Conservation (phyloP, 176 grass and related monocot species). For the Paspalum notatum region DNA sequence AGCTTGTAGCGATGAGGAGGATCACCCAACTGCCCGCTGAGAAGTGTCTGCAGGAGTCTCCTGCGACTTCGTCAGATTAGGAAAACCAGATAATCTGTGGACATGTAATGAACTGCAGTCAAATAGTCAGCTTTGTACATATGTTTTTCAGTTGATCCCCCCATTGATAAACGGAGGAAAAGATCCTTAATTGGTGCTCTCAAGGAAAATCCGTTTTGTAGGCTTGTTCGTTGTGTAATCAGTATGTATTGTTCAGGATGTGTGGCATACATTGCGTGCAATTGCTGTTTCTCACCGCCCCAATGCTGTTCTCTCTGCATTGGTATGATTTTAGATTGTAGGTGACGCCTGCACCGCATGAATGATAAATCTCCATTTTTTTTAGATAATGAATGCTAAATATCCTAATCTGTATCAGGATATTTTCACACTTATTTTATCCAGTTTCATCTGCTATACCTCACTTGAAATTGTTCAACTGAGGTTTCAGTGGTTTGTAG, state of each 20-base stretch:
- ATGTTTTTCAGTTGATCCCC: conserved; percentile 16
- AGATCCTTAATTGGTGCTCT: background rate
- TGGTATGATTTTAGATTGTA: too few species aligned
- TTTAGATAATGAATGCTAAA: background rate
- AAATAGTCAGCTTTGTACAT: conserved; percentile 36
- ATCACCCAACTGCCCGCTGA: conserved; percentile 40
- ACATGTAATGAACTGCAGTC: background rate
- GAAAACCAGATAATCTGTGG: conserved; percentile 1
- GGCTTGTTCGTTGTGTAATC: background rate
- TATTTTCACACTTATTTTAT: too few species aligned
- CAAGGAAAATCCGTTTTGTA: background rate
- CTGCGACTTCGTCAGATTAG: background rate
- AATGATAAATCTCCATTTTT: background rate
- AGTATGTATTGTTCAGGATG: conserved; percentile 13
- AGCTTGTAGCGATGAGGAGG: conserved; percentile 66
- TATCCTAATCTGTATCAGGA: background rate
- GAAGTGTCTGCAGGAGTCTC: conserved; percentile 4
- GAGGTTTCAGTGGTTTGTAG: too few species aligned
- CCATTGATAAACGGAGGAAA: conserved; percentile 4
- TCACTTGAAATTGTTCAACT: too few species aligned
- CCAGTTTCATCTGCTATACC: too few species aligned
- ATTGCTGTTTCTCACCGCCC: background rate
- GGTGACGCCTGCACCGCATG: background rate
- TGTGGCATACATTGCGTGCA: background rate
- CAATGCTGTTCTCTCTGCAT: background rate